Base-by-base conservation (phyloP, 345 rosid species). In the Bretschneidera sinensis region DNA sequence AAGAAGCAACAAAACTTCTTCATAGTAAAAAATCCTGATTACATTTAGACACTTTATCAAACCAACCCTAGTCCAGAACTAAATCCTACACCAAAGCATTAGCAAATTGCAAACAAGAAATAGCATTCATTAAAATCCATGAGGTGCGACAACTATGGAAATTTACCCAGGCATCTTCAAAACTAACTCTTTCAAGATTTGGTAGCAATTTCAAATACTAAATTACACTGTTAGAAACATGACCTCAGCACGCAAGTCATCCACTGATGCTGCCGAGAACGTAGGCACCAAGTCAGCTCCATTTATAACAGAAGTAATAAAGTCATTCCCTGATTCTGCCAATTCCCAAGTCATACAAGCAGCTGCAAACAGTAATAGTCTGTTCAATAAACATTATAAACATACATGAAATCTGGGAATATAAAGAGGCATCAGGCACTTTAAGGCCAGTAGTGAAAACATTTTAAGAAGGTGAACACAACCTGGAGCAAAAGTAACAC, bases 331-430 rank as follows among this genome's bases (percentile, higher is more conserved):
- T 0, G 98, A 92, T 74, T 92, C 98, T 21, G 98, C 98, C 81
- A 92, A 74, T 64, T 92, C 98, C 95, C 98, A 86, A 6, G 95
- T 92, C 98, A 92, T 88, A 76, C 98, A 92, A 61, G 98, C 98
- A 79, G 87, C 98, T 92, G 86, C 62, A 74, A 43, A 55, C 24
- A 58, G 45, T 39, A 39, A 39, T 11, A 39, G 16, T 39, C 45
- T 4, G 15, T 39, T 39, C 9, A 39, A 39, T 5, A 1, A 39
- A 39, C 45, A 39, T 31, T 31, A 31, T 31, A 31, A 4, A 9
- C 9, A 31, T 31, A 31, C 35, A 31, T n/a, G n/a, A 13, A 13
- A 39, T 4, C 45, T 39, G 4, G 16, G 45, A 28, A 8, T 8
- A 28, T 28, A 28, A 28, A 28, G 8, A 28, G 33, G 33, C 33